Evolutionary conservation across 2,329 filamentous ascomycete species (phyloP).

Genomic region (Podosphaera aphanis): DNA sequence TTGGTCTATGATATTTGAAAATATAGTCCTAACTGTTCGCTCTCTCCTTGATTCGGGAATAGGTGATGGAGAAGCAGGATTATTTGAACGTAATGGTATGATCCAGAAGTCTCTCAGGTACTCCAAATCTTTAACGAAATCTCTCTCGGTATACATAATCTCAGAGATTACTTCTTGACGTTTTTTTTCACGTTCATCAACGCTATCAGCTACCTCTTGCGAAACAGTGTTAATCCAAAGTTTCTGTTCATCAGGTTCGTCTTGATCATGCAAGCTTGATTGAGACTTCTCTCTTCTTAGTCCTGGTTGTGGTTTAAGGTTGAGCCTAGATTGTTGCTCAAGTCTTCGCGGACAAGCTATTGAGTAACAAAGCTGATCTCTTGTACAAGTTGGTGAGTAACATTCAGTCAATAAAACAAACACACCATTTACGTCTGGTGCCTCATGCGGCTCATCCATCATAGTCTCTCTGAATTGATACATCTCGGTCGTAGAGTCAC

Average conservation of each 20-base stretch:
- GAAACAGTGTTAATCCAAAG: conserved; percentile 98
- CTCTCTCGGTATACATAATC: conserved; percentile 92
- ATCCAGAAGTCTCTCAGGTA: conserved; percentile 98
- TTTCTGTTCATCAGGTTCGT: conserved; percentile 85
- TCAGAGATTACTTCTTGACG: conserved; percentile 95
- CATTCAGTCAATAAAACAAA: conserved; percentile 93
- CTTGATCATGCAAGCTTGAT: conserved; percentile 60
- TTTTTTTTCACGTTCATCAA: conserved; percentile 84
- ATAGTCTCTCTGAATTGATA: conserved; percentile 92
- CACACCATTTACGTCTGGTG: conserved; percentile 63
- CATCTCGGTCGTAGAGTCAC: conserved; percentile 83
- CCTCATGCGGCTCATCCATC: conserved; percentile 58
- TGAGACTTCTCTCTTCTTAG: conserved; percentile 42
- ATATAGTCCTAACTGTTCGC: conserved; percentile 80
- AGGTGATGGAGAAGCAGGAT: conserved; percentile 41
- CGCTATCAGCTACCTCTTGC: conserved; percentile 76
- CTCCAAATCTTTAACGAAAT: conserved; percentile 97
- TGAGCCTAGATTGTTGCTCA: conserved; percentile 83
- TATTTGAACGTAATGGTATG: conserved; percentile 58
- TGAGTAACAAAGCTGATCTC: conserved; percentile 89
- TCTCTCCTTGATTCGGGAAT: conserved; percentile 75
- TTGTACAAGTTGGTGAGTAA: conserved; percentile 90
- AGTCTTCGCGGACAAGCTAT: conserved; percentile 85
- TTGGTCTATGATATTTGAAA: conserved; percentile 77
- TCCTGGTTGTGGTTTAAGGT: conserved; percentile 78